Evolutionary conservation across 2,329 filamentous ascomycete genomes (phyloP).

Genomic region (Periconia sp.): DNA sequence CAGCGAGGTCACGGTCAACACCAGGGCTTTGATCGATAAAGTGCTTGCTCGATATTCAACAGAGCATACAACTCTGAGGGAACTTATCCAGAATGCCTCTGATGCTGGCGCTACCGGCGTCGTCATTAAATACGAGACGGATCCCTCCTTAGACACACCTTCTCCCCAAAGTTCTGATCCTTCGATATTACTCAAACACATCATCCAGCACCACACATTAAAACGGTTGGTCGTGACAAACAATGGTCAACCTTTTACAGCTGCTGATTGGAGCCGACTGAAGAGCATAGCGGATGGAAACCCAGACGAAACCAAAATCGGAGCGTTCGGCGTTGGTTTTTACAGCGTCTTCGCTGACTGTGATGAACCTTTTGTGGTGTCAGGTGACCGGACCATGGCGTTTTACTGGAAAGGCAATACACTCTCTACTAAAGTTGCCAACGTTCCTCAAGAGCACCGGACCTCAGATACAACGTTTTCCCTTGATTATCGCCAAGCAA

Average conservation of each 20-base stretch:
- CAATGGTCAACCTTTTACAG: conserved; percentile 82
- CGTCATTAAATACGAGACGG: conserved; percentile 87
- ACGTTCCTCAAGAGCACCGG: conserved; percentile 67
- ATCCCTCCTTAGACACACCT: conserved; percentile 78
- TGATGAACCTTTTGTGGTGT: conserved; percentile 95
- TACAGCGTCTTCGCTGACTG: conserved; percentile 99
- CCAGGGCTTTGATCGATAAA: conserved; percentile 94
- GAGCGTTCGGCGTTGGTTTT: conserved; percentile 96
- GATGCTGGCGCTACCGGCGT: conserved; percentile 91
- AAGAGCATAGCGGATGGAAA: conserved; percentile 99
- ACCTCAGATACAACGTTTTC: conserved; percentile 85
- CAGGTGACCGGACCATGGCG: conserved; percentile 89
- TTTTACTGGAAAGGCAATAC: conserved; percentile 99
- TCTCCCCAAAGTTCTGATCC: conserved; percentile 65
- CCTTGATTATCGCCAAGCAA: conserved; percentile 87
- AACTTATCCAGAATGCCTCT: conserved; percentile 97
- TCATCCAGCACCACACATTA: conserved; percentile 80
- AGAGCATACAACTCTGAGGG: conserved; percentile 85
- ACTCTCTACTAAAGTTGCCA: conserved; percentile 85
- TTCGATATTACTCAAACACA: conserved; percentile 77
- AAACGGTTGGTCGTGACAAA: conserved; percentile 89
- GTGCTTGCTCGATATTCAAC: conserved; percentile 94
- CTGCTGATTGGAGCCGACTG: conserved; percentile 88
- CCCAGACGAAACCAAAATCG: conserved; percentile 98
- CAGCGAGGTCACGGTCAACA: conserved; percentile 97